A percentile compares a stretch with the other conserved stretches of the same genome.
phyloP scores from a whole-genome alignment of 345 rosid species.

The Microthlaspi erraticum region DNA sequence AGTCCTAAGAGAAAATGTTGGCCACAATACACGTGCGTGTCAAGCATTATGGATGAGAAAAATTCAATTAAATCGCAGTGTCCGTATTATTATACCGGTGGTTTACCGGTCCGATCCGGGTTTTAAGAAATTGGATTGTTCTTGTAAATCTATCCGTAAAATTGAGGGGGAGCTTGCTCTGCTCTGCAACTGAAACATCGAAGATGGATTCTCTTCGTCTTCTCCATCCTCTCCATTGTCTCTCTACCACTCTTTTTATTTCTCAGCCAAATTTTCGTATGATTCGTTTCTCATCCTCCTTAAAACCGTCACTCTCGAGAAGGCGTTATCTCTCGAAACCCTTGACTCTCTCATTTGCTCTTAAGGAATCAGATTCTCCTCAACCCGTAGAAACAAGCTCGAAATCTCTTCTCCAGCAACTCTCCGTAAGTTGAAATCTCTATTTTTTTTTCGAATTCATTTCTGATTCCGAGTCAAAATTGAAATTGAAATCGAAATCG shows the following conservation, averaged over 20 bases:
- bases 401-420: slow-evolving; percentile 58
- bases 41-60: no score
- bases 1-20: no score
- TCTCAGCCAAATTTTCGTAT: slow-evolving; percentile 40
- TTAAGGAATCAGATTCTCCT: slow-evolving; percentile 74
- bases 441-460: not conserved
- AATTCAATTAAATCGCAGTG: no score
- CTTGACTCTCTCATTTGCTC: slow-evolving; percentile 52
- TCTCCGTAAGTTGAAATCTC: slow-evolving; percentile 60
- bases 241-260: slow-evolving; percentile 41
- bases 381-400: slow-evolving; percentile 54
- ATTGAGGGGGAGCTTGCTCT: no score
- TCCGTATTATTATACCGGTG: no score
- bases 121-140: no score
- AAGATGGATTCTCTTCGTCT: slow-evolving; percentile 54
- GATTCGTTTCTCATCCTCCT: slow-evolving; percentile 40
- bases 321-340: slow-evolving; percentile 45
- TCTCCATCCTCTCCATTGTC: slow-evolving; percentile 49
- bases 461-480: not conserved
- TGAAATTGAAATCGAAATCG: not conserved
- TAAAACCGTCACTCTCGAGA: slow-evolving; percentile 34
- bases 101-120: no score
- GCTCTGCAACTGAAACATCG: not conserved
- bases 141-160: no score
- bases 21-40: no score